Evolutionary conservation across 2,329 filamentous ascomycete species (phyloP).

Genomic region (Chaetomiaceae sp.): DNA sequence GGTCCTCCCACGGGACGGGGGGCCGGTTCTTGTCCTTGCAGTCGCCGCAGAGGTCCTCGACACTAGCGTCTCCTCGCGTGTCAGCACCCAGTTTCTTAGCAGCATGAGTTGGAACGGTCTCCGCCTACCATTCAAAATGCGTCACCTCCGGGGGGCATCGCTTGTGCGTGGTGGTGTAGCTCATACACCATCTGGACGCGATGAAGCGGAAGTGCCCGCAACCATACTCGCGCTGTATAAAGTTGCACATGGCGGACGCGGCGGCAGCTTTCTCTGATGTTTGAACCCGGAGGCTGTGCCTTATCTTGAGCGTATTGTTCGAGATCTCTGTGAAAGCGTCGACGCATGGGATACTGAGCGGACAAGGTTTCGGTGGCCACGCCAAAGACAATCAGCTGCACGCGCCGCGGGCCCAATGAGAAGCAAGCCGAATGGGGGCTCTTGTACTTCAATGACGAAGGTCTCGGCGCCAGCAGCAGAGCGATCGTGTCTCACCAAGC

Average conservation of each 20-base stretch:
- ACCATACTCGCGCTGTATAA: constrained; percentile 32
- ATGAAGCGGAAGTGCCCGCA: constrained; percentile 29
- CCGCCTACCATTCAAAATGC: constrained; percentile 23
- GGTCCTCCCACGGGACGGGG: constrained; percentile 15
- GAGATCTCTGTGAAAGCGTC: too few species aligned
- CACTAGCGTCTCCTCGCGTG: neutral
- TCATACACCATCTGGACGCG: constrained; percentile 26
- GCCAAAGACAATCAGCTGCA: too few species aligned
- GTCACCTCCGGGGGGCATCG: constrained; percentile 25
- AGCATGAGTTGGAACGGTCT: neutral
- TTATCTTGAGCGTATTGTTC: too few species aligned
- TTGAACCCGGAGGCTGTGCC: too few species aligned
- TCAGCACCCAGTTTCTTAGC: too few species aligned
- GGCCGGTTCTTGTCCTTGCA: constrained; percentile 14
- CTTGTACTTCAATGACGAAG: constrained; percentile 3
- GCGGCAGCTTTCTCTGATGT: too few species aligned
- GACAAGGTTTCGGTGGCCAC: too few species aligned
- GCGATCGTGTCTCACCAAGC: neutral
- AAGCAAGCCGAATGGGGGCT: too few species aligned
- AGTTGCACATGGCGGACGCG: constrained; percentile 31
- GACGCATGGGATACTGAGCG: too few species aligned
- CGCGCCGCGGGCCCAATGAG: too few species aligned
- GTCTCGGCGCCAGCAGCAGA: neutral
- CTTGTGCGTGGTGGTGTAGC: constrained; percentile 25
- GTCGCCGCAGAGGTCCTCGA: constrained; percentile 12